Conservation (phyloP, 257 asterid species). For the Ajuga chamaepitys region DNA sequence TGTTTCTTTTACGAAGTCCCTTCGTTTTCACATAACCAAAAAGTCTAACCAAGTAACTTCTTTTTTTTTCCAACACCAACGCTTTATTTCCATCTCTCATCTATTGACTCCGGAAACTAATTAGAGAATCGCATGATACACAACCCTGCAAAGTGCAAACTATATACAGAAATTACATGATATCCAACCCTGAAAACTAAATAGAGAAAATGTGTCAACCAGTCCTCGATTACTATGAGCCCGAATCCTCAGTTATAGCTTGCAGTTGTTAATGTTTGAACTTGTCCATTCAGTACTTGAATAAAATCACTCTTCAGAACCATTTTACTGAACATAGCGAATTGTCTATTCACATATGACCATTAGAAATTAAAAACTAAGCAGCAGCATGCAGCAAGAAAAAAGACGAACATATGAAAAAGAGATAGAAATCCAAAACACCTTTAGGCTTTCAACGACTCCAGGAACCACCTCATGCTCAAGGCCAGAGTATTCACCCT, state of each 20-base stretch:
- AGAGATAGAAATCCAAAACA: constrained; percentile 20
- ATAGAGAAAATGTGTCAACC: no score
- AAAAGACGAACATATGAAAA: background rate
- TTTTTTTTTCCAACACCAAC: background rate
- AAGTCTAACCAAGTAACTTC: background rate
- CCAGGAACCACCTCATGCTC: constrained; percentile 99
- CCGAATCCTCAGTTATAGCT: background rate
- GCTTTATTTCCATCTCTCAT: background rate
- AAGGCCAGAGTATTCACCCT: constrained; percentile 93
- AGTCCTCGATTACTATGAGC: no score
- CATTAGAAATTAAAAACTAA: background rate
- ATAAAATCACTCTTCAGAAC: background rate
- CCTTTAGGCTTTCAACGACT: constrained; percentile 97
- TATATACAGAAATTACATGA: no score
- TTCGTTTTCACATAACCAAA: background rate
- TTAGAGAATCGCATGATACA: background rate
- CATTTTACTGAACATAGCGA: background rate
- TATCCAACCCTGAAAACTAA: background rate
- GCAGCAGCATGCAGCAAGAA: background rate
- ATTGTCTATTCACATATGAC: background rate
- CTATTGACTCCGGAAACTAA: no score
- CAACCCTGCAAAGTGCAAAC: background rate
- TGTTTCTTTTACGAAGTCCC: background rate
- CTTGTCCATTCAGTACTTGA: background rate
- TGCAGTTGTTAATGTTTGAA: background rate